Conservation (phyloP, 768 basidiomycete species). For the Tubosaeta brunneosetosa region DNA sequence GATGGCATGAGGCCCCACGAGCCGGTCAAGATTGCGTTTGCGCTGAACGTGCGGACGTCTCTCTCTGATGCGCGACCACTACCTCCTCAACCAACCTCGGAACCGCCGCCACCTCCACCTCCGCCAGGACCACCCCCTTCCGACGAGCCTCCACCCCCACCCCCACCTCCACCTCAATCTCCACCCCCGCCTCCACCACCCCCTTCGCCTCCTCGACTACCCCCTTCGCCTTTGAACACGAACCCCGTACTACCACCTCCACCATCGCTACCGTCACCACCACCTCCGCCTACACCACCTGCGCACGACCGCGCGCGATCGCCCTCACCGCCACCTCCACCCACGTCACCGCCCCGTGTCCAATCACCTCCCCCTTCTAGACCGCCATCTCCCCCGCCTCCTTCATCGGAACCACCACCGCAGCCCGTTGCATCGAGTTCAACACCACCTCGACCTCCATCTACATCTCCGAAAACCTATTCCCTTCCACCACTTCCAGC, state of each 20-base stretch:
- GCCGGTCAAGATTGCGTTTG: conserved; percentile 30
- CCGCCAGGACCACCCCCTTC: conserved; percentile 29
- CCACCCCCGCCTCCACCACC: conserved; percentile 25
- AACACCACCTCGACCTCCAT: conserved; percentile 6
- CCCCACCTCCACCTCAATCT: conserved; percentile 33
- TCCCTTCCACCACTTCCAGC: conserved; percentile 42
- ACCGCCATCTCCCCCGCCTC: conserved; percentile 27
- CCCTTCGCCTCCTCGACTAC: conserved; percentile 26
- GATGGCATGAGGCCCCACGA: conserved; percentile 31
- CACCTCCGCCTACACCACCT: conserved; percentile 10
- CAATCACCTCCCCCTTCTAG: conserved; percentile 22
- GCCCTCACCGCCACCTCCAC: conserved; percentile 23
- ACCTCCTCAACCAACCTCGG: conserved; percentile 36
- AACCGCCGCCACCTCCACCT: conserved; percentile 35
- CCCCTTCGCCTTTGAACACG: conserved; percentile 18
- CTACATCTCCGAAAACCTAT: conserved; percentile 32
- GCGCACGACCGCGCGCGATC: conserved; percentile 16
- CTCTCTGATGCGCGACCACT: conserved; percentile 24
- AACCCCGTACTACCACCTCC: conserved; percentile 13
- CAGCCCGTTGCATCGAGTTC: conserved; percentile 28
- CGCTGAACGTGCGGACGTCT: conserved; percentile 28
- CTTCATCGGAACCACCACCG: conserved; percentile 16
- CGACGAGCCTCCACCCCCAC: conserved; percentile 25
- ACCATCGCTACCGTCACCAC: conserved; percentile 13
- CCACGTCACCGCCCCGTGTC: conserved; percentile 21